Evolutionary conservation across 345 rosid genomes (phyloP), one percentile per base, ranked within the genome.

Genomic region (Citropsis articulata): DNA sequence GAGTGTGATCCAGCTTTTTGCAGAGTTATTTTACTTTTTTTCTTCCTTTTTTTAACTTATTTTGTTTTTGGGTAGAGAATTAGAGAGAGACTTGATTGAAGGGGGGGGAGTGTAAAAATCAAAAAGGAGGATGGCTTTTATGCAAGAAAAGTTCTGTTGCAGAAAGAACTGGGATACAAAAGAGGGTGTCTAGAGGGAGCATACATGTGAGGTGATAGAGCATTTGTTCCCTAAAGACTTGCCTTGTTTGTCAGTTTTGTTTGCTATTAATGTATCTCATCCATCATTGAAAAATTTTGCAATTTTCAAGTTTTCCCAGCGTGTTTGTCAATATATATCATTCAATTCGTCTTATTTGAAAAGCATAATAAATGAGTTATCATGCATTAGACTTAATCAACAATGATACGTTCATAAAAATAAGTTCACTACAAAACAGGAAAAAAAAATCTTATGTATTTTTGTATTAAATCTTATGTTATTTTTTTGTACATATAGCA

Each of bases 171-270:
- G 45, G 28, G 62, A 63, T 42, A 56, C 28, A 12, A 27, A 75
- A 69, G 13, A 30, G 45, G 45, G 18, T 28, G 45, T 33, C 50
- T 65, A 3, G 45, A 65, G 24, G 22, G 69, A 42, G 12, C 30
- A 21, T 18, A 5, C 36, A n/a, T 56, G 66, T 70, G 38, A 50
- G 56, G 12, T 42, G 36, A 73, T n/a, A 27, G 25, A 30, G 73
- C 73, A 69, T 40, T 61, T 61, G 36, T 61, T 61, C 77, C 68
- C 28, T 42, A 4, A 12, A 30, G 70, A 21, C 61, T 10, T 30
- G 71, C 42, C 77, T 64, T 2, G 30, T 48, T n/a, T 28, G 42
- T 45, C 45, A 45, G 19, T 74, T 62, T 74, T 75, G 77, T 63
- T 75, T 38, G 63, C 35, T 1, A 16, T 16, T 59, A 12, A 56